A percentile compares a stretch with the other conserved stretches of the same genome.
These are phyloP conservation scores for Microsporum ferrugineum DNA, from an alignment of 2,329 filamentous ascomycete genomes.

Conservation along the genomic window DNA sequence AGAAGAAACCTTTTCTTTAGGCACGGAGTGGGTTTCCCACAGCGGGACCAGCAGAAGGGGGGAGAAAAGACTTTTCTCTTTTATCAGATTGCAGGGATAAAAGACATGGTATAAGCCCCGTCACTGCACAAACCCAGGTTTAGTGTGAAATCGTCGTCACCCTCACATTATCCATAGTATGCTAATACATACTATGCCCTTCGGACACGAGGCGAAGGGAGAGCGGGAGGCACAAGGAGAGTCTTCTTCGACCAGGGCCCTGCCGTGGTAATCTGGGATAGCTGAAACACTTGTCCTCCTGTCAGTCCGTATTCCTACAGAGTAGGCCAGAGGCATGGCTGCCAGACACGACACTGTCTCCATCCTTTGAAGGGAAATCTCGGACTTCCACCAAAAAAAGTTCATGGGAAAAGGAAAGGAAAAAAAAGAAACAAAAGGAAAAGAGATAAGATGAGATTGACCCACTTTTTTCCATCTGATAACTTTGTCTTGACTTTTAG, in stretches of 20 bases:
- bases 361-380: background rate
- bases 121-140: background rate
- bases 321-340: too few species aligned
- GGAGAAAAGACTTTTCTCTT: background rate
- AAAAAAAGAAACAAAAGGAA: background rate
- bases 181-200: too few species aligned
- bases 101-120: background rate
- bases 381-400: background rate
- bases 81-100: background rate
- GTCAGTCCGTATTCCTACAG: too few species aligned
- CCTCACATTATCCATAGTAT: too few species aligned
- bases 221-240: too few species aligned
- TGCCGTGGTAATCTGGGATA: too few species aligned
- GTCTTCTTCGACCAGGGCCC: too few species aligned
- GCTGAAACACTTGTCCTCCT: too few species aligned
- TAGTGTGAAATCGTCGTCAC: too few species aligned
- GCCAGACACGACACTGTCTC: background rate
- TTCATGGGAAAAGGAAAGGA: background rate
- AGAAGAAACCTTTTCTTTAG: background rate
- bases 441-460: background rate
- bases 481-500: background rate
- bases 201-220: too few species aligned
- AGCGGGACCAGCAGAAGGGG: background rate
- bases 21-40: background rate
- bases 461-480: conserved; percentile 3